A percentile compares a stretch with the other conserved stretches of the same genome.
Conservation (phyloP, 805 yeast species). For the Metschnikowia lachancei region DNA sequence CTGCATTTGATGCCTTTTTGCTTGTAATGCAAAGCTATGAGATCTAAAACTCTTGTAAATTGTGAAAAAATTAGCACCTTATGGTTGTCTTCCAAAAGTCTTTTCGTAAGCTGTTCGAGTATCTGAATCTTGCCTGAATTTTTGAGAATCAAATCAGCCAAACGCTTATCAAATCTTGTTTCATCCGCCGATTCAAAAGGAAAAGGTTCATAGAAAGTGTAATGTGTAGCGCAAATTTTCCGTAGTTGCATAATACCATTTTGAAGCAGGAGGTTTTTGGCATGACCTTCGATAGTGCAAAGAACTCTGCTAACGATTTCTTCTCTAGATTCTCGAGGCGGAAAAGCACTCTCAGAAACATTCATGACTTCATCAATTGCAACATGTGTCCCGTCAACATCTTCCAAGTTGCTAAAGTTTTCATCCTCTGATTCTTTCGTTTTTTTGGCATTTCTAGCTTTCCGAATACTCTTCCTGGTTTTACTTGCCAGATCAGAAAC, state of each 20-base stretch:
- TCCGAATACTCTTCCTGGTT: neutral
- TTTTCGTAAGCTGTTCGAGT: constrained; percentile 58
- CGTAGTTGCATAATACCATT: constrained; percentile 83
- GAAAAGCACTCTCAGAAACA: neutral
- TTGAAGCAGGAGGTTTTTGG: constrained; percentile 33
- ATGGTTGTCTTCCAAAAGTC: constrained; percentile 51
- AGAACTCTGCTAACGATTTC: neutral
- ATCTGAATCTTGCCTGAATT: constrained; percentile 73
- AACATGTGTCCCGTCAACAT: neutral
- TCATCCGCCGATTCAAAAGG: constrained; percentile 41
- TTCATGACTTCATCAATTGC: neutral
- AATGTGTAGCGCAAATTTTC: constrained; percentile 82
- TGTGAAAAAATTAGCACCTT: constrained; percentile 84
- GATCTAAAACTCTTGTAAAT: constrained; percentile 78
- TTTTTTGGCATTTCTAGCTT: neutral
- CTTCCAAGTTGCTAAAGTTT: too few species aligned
- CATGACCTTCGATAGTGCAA: constrained; percentile 3
- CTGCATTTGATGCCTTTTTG: constrained; percentile 45
- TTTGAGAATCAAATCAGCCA: constrained; percentile 34
- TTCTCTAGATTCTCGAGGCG: neutral
- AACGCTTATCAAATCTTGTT: constrained; percentile 33
- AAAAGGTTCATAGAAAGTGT: constrained; percentile 76
- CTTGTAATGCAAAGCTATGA: constrained; percentile 72
- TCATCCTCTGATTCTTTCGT: neutral
- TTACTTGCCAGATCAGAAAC: neutral